Conservation (phyloP, 805 yeast genomes). For the Cyberlindnera mycetangii region DNA sequence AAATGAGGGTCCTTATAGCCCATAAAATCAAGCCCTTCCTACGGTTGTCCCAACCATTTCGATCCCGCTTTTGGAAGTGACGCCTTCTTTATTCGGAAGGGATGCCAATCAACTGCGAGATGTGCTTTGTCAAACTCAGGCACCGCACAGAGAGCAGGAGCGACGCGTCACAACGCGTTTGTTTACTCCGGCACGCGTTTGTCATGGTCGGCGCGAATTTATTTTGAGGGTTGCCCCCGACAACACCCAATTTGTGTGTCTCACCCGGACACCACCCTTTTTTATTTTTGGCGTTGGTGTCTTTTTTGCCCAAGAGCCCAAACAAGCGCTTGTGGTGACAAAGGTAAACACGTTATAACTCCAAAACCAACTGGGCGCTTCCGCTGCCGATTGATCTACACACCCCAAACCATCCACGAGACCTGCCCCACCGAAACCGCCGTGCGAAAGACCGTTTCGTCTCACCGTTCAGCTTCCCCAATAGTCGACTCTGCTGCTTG, state of each 20-base stretch:
- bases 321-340: background rate
- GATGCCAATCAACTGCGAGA: background rate
- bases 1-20: too few species aligned
- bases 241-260: background rate
- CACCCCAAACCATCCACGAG: background rate
- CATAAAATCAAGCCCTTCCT: too few species aligned
- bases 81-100: background rate
- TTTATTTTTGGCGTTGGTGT: background rate
- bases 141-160: background rate
- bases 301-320: background rate
- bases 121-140: background rate
- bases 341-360: background rate
- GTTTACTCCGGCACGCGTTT: conserved; percentile 1
- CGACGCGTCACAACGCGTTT: conserved; percentile 2
- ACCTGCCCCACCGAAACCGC: background rate
- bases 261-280: background rate
- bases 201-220: background rate
- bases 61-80: background rate
- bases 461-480: background rate
- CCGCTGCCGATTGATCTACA: background rate
- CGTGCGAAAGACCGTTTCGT: background rate
- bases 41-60: too few species aligned
- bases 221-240: background rate
- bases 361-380: background rate
- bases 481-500: background rate